Conservation (phyloP, 345 rosid species). For the Cochlearia excelsa region DNA sequence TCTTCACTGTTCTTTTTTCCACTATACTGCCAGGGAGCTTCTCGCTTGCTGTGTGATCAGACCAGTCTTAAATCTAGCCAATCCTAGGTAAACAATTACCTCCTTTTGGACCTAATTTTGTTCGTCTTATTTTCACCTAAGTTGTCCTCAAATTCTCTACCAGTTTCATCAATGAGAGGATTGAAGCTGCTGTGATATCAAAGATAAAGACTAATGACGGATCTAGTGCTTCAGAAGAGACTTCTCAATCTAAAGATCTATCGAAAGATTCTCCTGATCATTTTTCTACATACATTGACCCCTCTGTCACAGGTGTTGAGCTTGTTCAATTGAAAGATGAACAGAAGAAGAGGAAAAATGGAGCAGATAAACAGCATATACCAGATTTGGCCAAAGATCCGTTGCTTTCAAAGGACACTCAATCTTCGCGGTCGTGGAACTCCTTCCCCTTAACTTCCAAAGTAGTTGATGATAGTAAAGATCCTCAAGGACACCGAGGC, state of each 20-base stretch:
- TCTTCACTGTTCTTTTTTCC: conserved; percentile 78
- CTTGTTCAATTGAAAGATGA: conserved; percentile 75
- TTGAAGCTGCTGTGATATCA: conserved; percentile 65
- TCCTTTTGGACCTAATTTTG: conserved; percentile 16
- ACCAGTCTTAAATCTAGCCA: conserved; percentile 84
- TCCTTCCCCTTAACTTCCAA: conserved; percentile 52
- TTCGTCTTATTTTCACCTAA: conserved; percentile 22
- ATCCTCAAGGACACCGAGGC: conserved; percentile 41
- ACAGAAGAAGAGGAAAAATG: conserved; percentile 41
- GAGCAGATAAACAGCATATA: conserved; percentile 43
- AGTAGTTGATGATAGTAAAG: conserved; percentile 45
- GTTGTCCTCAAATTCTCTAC: conserved; percentile 26
- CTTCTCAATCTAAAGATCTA: conserved; percentile 57
- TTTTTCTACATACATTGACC: conserved; percentile 69
- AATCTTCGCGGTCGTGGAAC: conserved; percentile 68
- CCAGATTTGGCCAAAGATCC: conserved; percentile 68
- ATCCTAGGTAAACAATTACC: conserved; percentile 60
- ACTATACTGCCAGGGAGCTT: conserved; percentile 76
- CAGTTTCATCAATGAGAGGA: conserved; percentile 94
- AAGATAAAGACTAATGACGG: conserved; percentile 53
- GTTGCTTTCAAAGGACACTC: conserved; percentile 80
- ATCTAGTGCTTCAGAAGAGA: conserved; percentile 45
- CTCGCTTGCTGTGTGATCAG: conserved; percentile 94
- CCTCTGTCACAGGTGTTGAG: conserved; percentile 86
- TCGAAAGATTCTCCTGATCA: conserved; percentile 61